Conservation (phyloP, 2,329 filamentous ascomycete genomes). For the Rutstroemia sp. region DNA sequence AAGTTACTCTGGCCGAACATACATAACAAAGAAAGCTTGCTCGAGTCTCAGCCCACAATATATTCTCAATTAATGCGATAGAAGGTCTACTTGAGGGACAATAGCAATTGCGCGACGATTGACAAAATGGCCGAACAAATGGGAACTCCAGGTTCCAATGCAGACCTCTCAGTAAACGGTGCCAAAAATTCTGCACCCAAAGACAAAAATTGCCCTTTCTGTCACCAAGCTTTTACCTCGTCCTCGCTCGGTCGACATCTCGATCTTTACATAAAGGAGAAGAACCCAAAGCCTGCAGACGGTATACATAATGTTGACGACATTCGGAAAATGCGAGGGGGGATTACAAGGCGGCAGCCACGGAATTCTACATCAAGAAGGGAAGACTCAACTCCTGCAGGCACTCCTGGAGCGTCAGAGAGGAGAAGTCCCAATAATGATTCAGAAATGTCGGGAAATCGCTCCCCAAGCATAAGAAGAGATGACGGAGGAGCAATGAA, state of each 20-base stretch:
- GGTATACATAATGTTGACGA: constrained; percentile 86
- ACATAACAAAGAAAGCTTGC: background rate
- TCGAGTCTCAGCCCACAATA: background rate
- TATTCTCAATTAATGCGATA: constrained; percentile 19
- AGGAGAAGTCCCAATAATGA: constrained; percentile 29
- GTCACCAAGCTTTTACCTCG: constrained; percentile 83
- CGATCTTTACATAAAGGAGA: constrained; percentile 88
- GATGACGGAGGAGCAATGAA: constrained; percentile 29
- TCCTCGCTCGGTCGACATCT: constrained; percentile 89
- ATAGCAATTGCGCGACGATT: no score
- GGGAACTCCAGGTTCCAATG: constrained; percentile 28
- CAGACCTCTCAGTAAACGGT: constrained; percentile 28
- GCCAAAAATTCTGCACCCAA: constrained; percentile 41
- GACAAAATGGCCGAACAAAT: constrained; percentile 28
- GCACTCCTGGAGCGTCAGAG: constrained; percentile 39
- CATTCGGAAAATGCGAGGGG: constrained; percentile 74
- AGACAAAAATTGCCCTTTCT: constrained; percentile 84
- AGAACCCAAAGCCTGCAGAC: constrained; percentile 82
- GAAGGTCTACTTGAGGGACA: constrained; percentile 3
- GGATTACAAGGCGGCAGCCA: constrained; percentile 80
- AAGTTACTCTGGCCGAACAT: background rate
- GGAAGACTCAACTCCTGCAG: constrained; percentile 52
- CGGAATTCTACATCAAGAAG: constrained; percentile 49
- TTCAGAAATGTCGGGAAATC: constrained; percentile 29
- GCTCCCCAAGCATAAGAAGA: constrained; percentile 31